phyloP scores from a whole-genome alignment of 495 filamentous ascomycete species.

The Paragyromitra xinjiangensis region DNA sequence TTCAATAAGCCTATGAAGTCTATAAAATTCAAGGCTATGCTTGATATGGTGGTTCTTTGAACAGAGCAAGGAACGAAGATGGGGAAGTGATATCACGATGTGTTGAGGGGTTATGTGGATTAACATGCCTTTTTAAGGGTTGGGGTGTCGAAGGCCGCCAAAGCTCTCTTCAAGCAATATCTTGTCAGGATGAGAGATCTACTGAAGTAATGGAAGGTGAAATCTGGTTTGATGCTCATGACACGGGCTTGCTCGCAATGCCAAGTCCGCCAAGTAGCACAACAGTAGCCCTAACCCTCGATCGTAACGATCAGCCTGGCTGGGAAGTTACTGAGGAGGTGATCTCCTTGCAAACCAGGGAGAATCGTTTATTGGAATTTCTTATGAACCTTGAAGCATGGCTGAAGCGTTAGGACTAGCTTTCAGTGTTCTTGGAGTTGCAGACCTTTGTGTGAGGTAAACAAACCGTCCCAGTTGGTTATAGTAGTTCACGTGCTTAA shows the following conservation, averaged over 20 bases:
- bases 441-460: conserved; percentile 49
- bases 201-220: too few species aligned
- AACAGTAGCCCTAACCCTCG: background rate
- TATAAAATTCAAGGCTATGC: too few species aligned
- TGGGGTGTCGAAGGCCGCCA: background rate
- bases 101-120: background rate
- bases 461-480: background rate
- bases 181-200: background rate
- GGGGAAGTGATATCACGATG: background rate
- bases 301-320: background rate
- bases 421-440: conserved; percentile 29
- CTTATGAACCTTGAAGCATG: conserved; percentile 6
- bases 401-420: conserved; percentile 22
- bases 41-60: too few species aligned
- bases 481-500: background rate
- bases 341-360: background rate
- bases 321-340: background rate
- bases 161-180: too few species aligned
- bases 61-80: background rate
- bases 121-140: background rate
- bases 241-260: background rate
- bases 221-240: too few species aligned
- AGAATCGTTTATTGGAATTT: background rate
- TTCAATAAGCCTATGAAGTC: too few species aligned
- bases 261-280: background rate